These are phyloP conservation scores for Penicillium sp. DNA, from an alignment of 2,329 filamentous ascomycete species.

Conservation along the genomic window DNA sequence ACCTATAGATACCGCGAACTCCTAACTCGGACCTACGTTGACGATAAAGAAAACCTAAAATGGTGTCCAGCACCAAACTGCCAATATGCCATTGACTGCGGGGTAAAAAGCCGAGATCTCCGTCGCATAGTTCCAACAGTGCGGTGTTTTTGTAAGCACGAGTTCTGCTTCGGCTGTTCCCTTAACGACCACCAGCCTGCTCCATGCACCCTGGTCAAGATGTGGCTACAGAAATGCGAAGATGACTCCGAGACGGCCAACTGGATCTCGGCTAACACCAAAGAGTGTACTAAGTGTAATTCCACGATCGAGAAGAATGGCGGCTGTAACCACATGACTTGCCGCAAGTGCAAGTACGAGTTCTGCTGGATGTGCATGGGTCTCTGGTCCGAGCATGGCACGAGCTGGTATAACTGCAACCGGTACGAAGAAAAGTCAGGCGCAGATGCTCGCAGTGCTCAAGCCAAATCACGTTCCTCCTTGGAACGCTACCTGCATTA, in stretches of 20 bases:
- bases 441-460: constrained; percentile 81
- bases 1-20: constrained; percentile 71
- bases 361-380: constrained; percentile 99
- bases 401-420: constrained; percentile 99
- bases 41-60: constrained; percentile 91
- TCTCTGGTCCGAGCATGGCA: constrained; percentile 96
- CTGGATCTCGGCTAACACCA: constrained; percentile 99
- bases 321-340: constrained; percentile 97
- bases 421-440: constrained; percentile 96
- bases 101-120: constrained; percentile 82
- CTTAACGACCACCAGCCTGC: constrained; percentile 89
- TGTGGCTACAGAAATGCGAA: constrained; percentile 96
- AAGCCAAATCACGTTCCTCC: constrained; percentile 84
- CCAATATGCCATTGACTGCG: constrained; percentile 85
- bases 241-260: constrained; percentile 98
- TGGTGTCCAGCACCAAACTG: constrained; percentile 99
- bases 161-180: constrained; percentile 94
- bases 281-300: constrained; percentile 92
- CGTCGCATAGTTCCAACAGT: constrained; percentile 85
- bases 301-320: constrained; percentile 99
- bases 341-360: constrained; percentile 90
- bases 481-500: constrained; percentile 97
- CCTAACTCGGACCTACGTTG: constrained; percentile 90
- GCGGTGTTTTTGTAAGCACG: constrained; percentile 75
- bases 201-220: constrained; percentile 86